These are phyloP conservation scores for Talinum fruticosum DNA, from an alignment of 148 eudicot genomes.

Conservation along the genomic window DNA sequence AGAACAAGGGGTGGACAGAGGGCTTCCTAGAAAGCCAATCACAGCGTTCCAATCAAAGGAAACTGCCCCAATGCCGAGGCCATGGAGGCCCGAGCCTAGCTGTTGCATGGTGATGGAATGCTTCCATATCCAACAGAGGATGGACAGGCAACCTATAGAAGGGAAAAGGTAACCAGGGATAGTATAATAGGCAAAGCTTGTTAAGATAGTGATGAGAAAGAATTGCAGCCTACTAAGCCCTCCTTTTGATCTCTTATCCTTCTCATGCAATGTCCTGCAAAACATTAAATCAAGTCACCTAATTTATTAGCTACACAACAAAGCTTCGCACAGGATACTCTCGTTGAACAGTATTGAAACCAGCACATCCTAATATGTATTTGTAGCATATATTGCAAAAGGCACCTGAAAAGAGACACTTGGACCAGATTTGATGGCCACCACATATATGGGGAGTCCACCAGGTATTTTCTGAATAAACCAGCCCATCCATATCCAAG, in stretches of 20 bases:
- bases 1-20: slow-evolving; percentile 41
- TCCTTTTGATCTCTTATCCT: slow-evolving; percentile 39
- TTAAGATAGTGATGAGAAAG: slow-evolving; percentile 25
- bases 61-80: slow-evolving; percentile 50
- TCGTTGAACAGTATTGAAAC: neutral
- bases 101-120: slow-evolving; percentile 41
- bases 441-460: slow-evolving; percentile 65
- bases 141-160: slow-evolving; percentile 38
- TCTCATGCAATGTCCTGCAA: slow-evolving; percentile 41
- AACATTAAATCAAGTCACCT: neutral
- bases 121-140: slow-evolving; percentile 46
- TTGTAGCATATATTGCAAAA: neutral
- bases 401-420: slow-evolving; percentile 54
- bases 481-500: slow-evolving; percentile 73
- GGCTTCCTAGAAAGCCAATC: slow-evolving; percentile 35
- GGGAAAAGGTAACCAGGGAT: slow-evolving; percentile 50
- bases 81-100: slow-evolving; percentile 43
- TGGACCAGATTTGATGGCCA: slow-evolving; percentile 61
- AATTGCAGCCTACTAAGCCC: slow-evolving; percentile 39
- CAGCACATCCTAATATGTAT: neutral
- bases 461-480: slow-evolving; percentile 45
- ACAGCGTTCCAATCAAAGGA: slow-evolving; percentile 48
- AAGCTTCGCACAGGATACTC: neutral
- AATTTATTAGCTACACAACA: neutral
- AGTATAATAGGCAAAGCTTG: slow-evolving; percentile 44